Conservation (phyloP, 2,329 filamentous ascomycete genomes). For the Ambrosiella beaveri region DNA sequence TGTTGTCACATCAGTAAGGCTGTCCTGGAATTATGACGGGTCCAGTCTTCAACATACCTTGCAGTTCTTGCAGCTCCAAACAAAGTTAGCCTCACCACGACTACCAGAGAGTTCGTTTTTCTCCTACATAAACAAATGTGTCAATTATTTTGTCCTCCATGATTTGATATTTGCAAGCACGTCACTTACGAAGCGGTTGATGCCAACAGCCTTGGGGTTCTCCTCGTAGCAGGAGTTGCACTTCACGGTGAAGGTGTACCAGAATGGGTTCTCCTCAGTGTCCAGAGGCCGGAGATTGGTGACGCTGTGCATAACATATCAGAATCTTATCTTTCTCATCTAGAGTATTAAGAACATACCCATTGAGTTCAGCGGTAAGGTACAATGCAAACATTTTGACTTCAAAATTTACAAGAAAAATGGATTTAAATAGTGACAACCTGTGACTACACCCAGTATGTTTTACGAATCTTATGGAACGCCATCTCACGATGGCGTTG, state of each 20-base stretch:
- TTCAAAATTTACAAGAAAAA: background rate
- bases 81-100: conserved; percentile 91
- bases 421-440: background rate
- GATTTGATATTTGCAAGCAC: conserved; percentile 19
- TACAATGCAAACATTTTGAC: conserved; percentile 45
- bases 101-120: conserved; percentile 81
- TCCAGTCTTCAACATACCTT: conserved; percentile 39
- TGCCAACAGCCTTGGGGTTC: conserved; percentile 69
- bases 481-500: background rate
- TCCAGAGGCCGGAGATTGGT: conserved; percentile 78
- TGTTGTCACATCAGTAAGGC: conserved; percentile 20
- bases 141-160: background rate
- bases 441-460: background rate
- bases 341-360: conserved; percentile 30
- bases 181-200: conserved; percentile 67
- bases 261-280: conserved; percentile 67
- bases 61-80: conserved; percentile 99
- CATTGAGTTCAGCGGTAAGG: conserved; percentile 50
- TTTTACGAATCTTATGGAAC: background rate
- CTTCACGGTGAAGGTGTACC: conserved; percentile 95
- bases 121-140: conserved; percentile 40
- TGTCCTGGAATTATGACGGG: background rate
- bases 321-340: background rate
- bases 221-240: conserved; percentile 93
- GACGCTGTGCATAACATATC: conserved; percentile 34